Evolutionary conservation across 73 alveolate genomes (phyloP).

Genomic region (Blepharisma japonicum): DNA sequence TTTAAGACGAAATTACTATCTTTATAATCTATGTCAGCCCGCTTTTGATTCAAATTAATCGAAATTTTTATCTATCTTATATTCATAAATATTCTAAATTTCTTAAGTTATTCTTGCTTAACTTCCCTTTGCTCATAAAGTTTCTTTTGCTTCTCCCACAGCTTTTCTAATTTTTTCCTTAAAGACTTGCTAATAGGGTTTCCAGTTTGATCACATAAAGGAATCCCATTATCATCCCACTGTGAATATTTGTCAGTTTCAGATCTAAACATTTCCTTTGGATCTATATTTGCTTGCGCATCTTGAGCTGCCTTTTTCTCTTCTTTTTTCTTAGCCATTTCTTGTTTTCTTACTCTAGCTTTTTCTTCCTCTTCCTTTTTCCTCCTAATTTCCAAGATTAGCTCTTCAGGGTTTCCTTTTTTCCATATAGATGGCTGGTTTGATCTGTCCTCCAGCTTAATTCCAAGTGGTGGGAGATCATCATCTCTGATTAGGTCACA

Average conservation of each 20-base stretch:
- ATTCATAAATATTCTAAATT: too few relatives aligned
- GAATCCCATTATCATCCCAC: slow-evolving; percentile 93
- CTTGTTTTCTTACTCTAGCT: slow-evolving; percentile 41
- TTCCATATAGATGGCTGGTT: slow-evolving; percentile 88
- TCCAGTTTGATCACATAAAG: slow-evolving; percentile 82
- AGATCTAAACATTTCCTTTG: slow-evolving; percentile 72
- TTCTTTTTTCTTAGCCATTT: slow-evolving; percentile 29
- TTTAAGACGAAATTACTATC: too few relatives aligned
- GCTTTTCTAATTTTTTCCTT: slow-evolving; percentile 69
- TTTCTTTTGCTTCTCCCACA: slow-evolving; percentile 67
- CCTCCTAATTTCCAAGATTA: slow-evolving; percentile 76
- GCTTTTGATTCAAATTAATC: too few relatives aligned
- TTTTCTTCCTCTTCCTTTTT: slow-evolving; percentile 74
- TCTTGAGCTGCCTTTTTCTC: slow-evolving; percentile 48
- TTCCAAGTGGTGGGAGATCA: slow-evolving; percentile 80
- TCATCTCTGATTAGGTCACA: slow-evolving; percentile 94
- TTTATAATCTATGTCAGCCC: too few relatives aligned
- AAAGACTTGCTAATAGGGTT: slow-evolving; percentile 55
- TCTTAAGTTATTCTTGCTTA: too few relatives aligned
- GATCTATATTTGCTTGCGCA: slow-evolving; percentile 70
- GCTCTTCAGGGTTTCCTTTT: slow-evolving; percentile 84
- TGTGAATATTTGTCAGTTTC: slow-evolving; percentile 74
- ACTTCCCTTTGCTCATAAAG: slow-evolving; percentile 23
- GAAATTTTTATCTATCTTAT: too few relatives aligned
- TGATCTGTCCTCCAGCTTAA: slow-evolving; percentile 90